Conservation (phyloP, 345 rosid genomes). For the Melaleuca quinquenervia region DNA sequence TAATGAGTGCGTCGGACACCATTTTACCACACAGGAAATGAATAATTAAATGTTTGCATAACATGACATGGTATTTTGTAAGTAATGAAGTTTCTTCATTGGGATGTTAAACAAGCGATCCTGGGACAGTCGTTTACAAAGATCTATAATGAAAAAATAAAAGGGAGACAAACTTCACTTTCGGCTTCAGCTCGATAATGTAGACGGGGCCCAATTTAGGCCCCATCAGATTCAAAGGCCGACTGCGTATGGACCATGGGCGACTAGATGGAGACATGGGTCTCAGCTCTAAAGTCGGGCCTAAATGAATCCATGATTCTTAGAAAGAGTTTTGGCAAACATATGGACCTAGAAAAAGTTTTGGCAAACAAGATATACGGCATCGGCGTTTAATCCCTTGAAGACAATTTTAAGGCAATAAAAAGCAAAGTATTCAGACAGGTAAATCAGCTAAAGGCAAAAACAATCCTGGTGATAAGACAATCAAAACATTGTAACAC, state of each 20-base stretch:
- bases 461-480: neutral
- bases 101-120: neutral
- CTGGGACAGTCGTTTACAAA: neutral
- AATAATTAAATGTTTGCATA: neutral
- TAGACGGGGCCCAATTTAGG: neutral
- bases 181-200: neutral
- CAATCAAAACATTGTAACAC: neutral
- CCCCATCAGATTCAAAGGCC: neutral
- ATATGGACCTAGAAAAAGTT: neutral
- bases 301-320: neutral
- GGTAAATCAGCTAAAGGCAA: neutral
- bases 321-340: no score
- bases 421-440: neutral
- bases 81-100: neutral
- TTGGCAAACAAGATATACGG: neutral
- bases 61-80: neutral
- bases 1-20: neutral
- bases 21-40: neutral
- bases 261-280: neutral
- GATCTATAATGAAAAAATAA: neutral
- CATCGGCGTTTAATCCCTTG: neutral
- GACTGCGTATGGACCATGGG: neutral
- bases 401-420: neutral
- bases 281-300: neutral
- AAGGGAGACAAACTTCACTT: neutral